phyloP scores from a whole-genome alignment of 2,329 filamentous ascomycete species.

The Calonectria pseudoreteaudii region DNA sequence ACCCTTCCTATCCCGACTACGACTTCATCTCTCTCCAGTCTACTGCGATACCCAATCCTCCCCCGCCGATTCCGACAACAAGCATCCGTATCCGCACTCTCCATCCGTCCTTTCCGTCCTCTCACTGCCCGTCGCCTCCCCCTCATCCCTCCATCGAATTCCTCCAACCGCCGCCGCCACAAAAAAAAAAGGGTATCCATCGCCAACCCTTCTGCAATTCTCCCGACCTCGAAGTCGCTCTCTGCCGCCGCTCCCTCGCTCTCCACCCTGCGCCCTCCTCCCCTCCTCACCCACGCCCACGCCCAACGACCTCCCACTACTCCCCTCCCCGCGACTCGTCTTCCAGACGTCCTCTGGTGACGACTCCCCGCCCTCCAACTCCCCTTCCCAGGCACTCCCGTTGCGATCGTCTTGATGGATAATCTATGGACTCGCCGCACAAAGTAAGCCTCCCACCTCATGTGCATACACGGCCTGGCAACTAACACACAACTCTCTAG shows the following conservation, averaged over 20 bases:
- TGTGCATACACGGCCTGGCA: slow-evolving; percentile 13
- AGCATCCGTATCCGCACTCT: background rate
- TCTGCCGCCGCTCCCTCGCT: background rate
- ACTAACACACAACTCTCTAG: slow-evolving; percentile 55
- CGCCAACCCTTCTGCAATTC: slow-evolving; percentile 11
- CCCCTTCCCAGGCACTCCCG: slow-evolving; percentile 36
- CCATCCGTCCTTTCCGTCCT: background rate
- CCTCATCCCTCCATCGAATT: slow-evolving; percentile 18
- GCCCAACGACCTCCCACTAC: slow-evolving; percentile 12
- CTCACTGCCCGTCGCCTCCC: slow-evolving; percentile 16
- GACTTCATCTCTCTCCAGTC: slow-evolving; percentile 5
- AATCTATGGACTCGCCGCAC: slow-evolving; percentile 84
- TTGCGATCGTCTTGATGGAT: slow-evolving; percentile 64
- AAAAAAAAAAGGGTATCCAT: slow-evolving; percentile 8
- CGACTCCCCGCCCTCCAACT: slow-evolving; percentile 39
- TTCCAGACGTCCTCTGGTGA: slow-evolving; percentile 35
- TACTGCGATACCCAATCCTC: slow-evolving; percentile 16
- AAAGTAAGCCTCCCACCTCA: slow-evolving; percentile 69
- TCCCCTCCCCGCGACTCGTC: slow-evolving; percentile 21
- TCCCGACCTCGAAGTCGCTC: slow-evolving; percentile 1
- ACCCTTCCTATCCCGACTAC: background rate
- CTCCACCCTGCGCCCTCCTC: background rate
- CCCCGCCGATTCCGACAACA: slow-evolving; percentile 8
- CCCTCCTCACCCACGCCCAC: background rate
- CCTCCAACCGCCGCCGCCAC: background rate